Base-by-base conservation (phyloP, 1,284 basidiomycete species). In the Moniliophthora roreri region DNA sequence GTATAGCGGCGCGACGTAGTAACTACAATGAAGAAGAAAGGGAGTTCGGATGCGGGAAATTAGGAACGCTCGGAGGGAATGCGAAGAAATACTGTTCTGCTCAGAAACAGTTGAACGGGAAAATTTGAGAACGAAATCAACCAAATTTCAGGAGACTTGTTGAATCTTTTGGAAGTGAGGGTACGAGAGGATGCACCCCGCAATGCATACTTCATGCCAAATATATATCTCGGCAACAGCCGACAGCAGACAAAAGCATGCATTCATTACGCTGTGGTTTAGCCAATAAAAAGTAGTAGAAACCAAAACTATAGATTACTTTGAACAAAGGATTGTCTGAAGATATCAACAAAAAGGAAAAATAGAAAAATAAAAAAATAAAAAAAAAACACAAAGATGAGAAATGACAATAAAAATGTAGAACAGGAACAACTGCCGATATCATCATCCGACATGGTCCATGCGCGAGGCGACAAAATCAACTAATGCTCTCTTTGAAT, bases 401-500 rank as follows among this genome's bases (percentile, higher is more conserved):
- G 7, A 11, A 36, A 24, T 32, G 35, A 11, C 34, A n/a, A 36
- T 49, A 23, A 24, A 36, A 28, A 49, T 41, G 16, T 34, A 34
- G 20, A 38, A 18, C n/a, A 18, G 23, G 35, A 38, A 9, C 20
- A 10, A 34, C 21, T 34, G 21, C 10, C 50, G 42, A 40, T 7
- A 6, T 7, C 18, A 40, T 13, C 16, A 37, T n/a, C 18, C 10
- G 11, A 23, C 16, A 21, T 11, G 11, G 18, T 24, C 23, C n/a
- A 50, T 3, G 28, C 24, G 28, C 13, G 34, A 36, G 54, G 59
- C 41, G 59, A 58, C 23, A 60, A 57, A 53, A 63, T 34, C 36
- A 47, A 62, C 60, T 45, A 58, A 84, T 62, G 53, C 82, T 82
- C 66, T 84, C 81, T 60, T 77, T 78, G 69, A 87, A 86, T 11